Base-by-base conservation (phyloP, 2,329 filamentous ascomycete species). In the Neofusicoccum laricinum region DNA sequence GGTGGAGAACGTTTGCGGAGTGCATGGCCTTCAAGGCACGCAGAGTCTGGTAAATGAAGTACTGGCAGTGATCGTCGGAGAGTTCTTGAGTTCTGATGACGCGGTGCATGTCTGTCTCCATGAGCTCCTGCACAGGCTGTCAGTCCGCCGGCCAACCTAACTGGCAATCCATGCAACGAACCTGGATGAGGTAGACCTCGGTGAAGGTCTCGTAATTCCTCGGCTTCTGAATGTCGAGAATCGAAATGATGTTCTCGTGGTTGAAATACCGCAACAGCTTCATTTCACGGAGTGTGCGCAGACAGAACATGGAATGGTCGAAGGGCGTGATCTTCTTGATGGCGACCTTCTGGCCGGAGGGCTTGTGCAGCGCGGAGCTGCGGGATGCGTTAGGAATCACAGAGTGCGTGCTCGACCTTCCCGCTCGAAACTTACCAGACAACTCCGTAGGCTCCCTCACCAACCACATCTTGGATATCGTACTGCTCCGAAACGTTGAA, bases 311-410 rank as follows among this genome's bases (percentile, higher is more conserved):
- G 77, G 93, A 97, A 78, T 98, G 95, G 75, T 99, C 95, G 79
- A 99, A 99, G 5, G 95, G 95, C 0, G 93, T 98, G 74, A 99
- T 99, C 86, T 99, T 99, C 86, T 99, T 99, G 85, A 99, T 99
- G 67, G 95, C 95, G 66, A 99, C 95, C 81, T 98, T 98, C 80
- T 99, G 95, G 68, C 93, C 90, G 0, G 95, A 98, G 21, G 95
- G 95, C 82, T 98, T 98, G 84, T 99, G 95, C 71, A 98, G 89
- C 65, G 95, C 95, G 66, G 95, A 99, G 82, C 93, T 97, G 71
- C 67, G 49, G 66, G 45, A n/a, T 34, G 21, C 19, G 41, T 67
- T 77, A 64, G 76, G 68, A 48, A 66, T 46, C 4, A n/a, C 25
- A 14, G 14, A 62, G 6, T 15, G 17, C 38, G 15, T 41, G 46